These are phyloP conservation scores for Leptographium wingfieldii DNA, from an alignment of 2,329 filamentous ascomycete genomes.

Conservation along the genomic window DNA sequence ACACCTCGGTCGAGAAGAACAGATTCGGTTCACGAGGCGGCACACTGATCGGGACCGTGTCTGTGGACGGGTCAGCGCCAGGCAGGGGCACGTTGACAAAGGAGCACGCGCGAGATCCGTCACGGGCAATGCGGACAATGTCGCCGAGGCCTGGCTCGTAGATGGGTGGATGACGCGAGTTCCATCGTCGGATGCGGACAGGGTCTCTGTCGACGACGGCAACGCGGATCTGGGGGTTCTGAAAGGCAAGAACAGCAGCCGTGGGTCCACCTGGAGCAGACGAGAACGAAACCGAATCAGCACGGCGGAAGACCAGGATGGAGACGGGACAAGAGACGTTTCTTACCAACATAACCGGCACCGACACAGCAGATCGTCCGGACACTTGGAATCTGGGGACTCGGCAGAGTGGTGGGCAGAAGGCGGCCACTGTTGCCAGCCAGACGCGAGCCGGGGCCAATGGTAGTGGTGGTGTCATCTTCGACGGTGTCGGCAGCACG, in stretches of 20 bases:
- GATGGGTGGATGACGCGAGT: conserved; percentile 60
- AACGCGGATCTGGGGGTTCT: conserved; percentile 58
- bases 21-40: conserved; percentile 48
- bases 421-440: background rate
- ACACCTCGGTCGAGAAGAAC: conserved; percentile 59
- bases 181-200: conserved; percentile 57
- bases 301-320: background rate
- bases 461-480: background rate
- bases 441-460: background rate
- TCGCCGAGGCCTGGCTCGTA: conserved; percentile 61
- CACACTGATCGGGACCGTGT: conserved; percentile 18
- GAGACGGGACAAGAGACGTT: background rate
- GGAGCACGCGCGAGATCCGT: conserved; percentile 35
- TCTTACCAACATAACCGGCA: conserved; percentile 59
- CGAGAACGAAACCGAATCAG: background rate
- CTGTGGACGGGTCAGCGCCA: conserved; percentile 19
- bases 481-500: conserved; percentile 10
- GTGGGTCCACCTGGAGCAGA: conserved; percentile 52
- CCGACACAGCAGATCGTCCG: conserved; percentile 60
- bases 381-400: conserved; percentile 18
- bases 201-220: conserved; percentile 63
- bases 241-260: conserved; percentile 59
- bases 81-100: conserved; percentile 20
- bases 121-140: conserved; percentile 52
- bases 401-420: conserved; percentile 8